Conservation (phyloP, 2,329 filamentous ascomycete genomes). For the Venturia oleaginea region DNA sequence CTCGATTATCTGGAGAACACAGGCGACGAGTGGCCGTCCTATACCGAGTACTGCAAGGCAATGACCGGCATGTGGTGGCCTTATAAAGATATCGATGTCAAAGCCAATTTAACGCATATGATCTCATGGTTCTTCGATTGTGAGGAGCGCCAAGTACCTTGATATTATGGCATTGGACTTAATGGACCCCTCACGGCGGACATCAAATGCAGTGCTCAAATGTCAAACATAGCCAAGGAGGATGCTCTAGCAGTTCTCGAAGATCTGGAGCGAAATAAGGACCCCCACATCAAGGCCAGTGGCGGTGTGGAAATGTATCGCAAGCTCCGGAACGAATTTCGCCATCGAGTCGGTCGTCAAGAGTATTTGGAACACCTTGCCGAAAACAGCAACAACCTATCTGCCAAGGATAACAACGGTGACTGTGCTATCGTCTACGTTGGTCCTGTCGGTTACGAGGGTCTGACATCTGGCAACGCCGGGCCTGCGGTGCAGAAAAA, state of each 20-base stretch:
- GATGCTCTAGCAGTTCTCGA: background rate
- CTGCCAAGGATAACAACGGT: background rate
- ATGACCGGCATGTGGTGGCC: background rate
- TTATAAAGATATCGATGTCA: background rate
- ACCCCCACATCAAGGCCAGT: background rate
- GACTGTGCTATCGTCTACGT: background rate
- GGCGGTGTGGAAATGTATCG: background rate
- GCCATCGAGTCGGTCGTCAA: background rate
- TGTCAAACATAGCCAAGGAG: background rate
- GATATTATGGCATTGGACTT: background rate
- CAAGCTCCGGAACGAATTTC: background rate
- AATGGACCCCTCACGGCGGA: background rate
- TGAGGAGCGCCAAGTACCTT: background rate
- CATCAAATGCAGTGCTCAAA: background rate
- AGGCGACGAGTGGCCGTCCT: background rate
- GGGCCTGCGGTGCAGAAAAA: background rate
- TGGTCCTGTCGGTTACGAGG: background rate
- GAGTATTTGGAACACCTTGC: background rate
- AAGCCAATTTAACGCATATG: background rate
- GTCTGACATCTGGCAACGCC: background rate
- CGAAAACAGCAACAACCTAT: background rate
- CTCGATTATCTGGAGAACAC: background rate
- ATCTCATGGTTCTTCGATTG: background rate
- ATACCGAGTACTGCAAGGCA: background rate
- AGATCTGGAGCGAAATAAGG: background rate